Evolutionary conservation across 1,284 basidiomycete genomes (phyloP).

Genomic region (Melampsora occidentalis): DNA sequence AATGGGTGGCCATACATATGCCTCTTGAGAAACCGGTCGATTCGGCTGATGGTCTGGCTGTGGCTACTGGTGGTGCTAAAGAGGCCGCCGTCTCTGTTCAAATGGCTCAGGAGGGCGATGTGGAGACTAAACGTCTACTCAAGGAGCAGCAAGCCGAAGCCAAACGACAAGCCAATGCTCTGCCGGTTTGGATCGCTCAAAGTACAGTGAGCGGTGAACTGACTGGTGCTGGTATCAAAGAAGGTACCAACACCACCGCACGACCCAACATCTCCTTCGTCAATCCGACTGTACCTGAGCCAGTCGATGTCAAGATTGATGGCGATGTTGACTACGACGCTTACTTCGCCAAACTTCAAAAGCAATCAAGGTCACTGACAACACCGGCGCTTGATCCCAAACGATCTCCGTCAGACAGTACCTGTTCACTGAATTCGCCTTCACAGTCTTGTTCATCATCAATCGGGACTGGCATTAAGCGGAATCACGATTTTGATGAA

Average conservation of each 20-base stretch:
- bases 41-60: conserved; percentile 28
- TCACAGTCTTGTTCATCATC: conserved; percentile 9
- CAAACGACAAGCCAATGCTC: conserved; percentile 41
- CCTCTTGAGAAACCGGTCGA: conserved; percentile 35
- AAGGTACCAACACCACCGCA: conserved; percentile 4
- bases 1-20: conserved; percentile 36
- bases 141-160: conserved; percentile 39
- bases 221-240: conserved; percentile 34
- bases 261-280: conserved; percentile 27
- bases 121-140: conserved; percentile 30
- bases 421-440: conserved; percentile 1
- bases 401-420: conserved; percentile 24
- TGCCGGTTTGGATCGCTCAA: conserved; percentile 42
- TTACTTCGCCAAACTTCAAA: conserved; percentile 39
- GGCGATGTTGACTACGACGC: conserved; percentile 39
- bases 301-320: conserved; percentile 3
- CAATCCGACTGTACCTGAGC: conserved; percentile 25
- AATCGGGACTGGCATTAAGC: conserved; percentile 9
- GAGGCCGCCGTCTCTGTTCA: conserved; percentile 37
- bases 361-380: conserved; percentile 1
- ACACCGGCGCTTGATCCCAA: conserved; percentile 29
- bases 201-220: conserved; percentile 42
- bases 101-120: conserved; percentile 37
- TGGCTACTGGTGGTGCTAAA: conserved; percentile 42
- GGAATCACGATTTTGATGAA: conserved; percentile 12